A percentile compares a stretch with the other conserved stretches of the same genome.
Evolutionary conservation across 2,329 filamentous ascomycete species (phyloP).

Genomic region (Calonectria naviculata): DNA sequence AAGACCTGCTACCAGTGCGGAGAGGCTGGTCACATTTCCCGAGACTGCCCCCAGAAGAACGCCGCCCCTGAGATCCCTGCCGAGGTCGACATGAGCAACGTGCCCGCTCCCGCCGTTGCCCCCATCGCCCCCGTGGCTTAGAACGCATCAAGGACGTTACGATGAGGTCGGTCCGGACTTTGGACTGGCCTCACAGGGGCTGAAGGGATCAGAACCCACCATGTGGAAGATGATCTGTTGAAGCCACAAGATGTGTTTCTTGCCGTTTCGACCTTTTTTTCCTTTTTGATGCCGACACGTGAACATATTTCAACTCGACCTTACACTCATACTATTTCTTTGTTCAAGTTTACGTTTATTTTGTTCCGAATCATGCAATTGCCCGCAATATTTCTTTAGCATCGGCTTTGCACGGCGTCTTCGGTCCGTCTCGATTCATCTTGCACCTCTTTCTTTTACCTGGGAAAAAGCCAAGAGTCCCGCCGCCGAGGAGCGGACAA

Average conservation of each 20-base stretch:
- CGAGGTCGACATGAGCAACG: constrained; percentile 57
- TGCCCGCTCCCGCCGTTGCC: constrained; percentile 58
- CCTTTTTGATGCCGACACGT: constrained; percentile 43
- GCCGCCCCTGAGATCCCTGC: constrained; percentile 60
- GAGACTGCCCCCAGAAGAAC: constrained; percentile 87
- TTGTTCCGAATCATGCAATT: constrained; percentile 44
- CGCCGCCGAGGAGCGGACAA: constrained; percentile 13
- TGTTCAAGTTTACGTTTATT: constrained; percentile 45
- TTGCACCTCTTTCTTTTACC: constrained; percentile 37
- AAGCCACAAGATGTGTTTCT: constrained; percentile 34
- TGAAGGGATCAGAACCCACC: constrained; percentile 19
- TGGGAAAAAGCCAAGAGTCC: constrained; percentile 22
- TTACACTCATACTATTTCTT: constrained; percentile 40
- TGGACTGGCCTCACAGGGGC: constrained; percentile 22
- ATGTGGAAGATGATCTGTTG: constrained; percentile 14
- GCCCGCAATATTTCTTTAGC: constrained; percentile 39
- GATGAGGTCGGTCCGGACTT: constrained; percentile 20
- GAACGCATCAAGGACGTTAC: constrained; percentile 23
- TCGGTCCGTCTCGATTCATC: constrained; percentile 43
- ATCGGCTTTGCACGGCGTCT: constrained; percentile 44
- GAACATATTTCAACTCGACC: constrained; percentile 39
- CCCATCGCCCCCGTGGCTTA: constrained; percentile 55
- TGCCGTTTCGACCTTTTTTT: constrained; percentile 29
- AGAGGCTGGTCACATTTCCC: constrained; percentile 94
- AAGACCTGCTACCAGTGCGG: constrained; percentile 99